These are phyloP conservation scores for Margaritispora aquatica DNA, from an alignment of 495 filamentous ascomycete species.

Conservation along the genomic window DNA sequence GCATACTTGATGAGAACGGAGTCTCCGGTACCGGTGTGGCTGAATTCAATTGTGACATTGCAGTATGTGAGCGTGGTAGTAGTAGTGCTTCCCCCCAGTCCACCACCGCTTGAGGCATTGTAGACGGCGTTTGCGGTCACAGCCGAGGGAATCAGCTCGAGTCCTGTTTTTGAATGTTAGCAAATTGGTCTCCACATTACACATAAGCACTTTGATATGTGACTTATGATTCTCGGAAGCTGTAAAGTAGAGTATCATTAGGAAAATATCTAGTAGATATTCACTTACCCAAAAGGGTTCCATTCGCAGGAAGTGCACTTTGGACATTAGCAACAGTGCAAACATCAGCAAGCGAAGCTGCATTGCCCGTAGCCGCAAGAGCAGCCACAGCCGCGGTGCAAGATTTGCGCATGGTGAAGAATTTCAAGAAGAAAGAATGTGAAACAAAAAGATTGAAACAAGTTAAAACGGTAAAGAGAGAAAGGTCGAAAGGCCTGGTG, in stretches of 20 bases:
- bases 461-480: no score
- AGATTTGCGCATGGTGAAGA: conserved; percentile 3
- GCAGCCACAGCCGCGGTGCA: neutral
- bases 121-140: conserved; percentile 20
- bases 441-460: no score
- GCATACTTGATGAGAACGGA: conserved; percentile 20
- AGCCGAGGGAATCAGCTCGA: conserved; percentile 21
- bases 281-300: conserved; percentile 12
- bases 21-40: conserved; percentile 29
- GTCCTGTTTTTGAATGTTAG: neutral
- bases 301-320: conserved; percentile 20
- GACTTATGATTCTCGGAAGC: neutral
- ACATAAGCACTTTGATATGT: neutral
- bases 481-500: no score
- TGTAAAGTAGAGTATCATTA: neutral
- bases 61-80: conserved; percentile 31
- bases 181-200: neutral
- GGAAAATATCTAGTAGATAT: neutral
- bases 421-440: no score
- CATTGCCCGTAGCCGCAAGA: conserved; percentile 2
- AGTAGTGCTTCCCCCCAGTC: neutral
- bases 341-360: conserved; percentile 18
- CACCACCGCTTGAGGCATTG: conserved; percentile 17
- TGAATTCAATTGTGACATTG: conserved; percentile 32
- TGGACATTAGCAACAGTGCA: conserved; percentile 22